Evolutionary conservation across 148 eudicot genomes (phyloP).

Genomic region (Rhododendron griersonianum): DNA sequence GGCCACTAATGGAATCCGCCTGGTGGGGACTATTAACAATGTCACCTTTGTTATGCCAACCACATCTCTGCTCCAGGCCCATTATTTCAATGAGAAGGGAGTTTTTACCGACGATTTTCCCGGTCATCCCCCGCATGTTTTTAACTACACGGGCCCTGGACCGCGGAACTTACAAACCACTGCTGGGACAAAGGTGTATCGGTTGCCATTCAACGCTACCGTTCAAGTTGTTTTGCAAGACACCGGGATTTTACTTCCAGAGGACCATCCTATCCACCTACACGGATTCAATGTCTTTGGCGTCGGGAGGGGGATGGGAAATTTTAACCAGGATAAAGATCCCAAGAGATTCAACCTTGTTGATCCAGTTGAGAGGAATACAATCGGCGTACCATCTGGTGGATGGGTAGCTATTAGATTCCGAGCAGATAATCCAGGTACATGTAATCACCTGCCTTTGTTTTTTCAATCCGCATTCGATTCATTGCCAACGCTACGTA

Average conservation of each 20-base stretch:
- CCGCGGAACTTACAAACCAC: conserved; percentile 12
- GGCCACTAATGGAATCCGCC: conserved; percentile 11
- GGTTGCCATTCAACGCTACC: conserved; percentile 17
- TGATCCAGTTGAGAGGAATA: conserved; percentile 24
- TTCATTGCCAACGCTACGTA: not conserved
- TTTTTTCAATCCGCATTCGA: not conserved
- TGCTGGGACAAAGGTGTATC: conserved; percentile 19
- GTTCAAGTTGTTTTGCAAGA: conserved; percentile 25
- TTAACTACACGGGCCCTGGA: conserved; percentile 14
- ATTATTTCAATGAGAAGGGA: conserved; percentile 16
- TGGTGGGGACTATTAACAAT: conserved; percentile 22
- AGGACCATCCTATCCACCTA: conserved; percentile 26
- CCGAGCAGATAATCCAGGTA: conserved; percentile 27
- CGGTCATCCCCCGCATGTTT: conserved; percentile 2
- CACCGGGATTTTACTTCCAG: conserved; percentile 18
- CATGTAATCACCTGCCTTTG: not conserved
- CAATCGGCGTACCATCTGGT: conserved; percentile 21
- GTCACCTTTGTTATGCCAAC: conserved; percentile 28
- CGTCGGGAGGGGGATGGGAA: conserved; percentile 23
- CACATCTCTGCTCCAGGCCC: conserved; percentile 21
- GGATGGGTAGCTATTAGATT: conserved; percentile 23
- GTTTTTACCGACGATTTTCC: conserved; percentile 28
- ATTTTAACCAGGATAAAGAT: conserved; percentile 18
- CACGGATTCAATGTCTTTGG: conserved; percentile 31
- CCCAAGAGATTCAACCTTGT: conserved; percentile 16